phyloP scores from a whole-genome alignment of 306 rosid genomes.

The Vachellia pachyceras region DNA sequence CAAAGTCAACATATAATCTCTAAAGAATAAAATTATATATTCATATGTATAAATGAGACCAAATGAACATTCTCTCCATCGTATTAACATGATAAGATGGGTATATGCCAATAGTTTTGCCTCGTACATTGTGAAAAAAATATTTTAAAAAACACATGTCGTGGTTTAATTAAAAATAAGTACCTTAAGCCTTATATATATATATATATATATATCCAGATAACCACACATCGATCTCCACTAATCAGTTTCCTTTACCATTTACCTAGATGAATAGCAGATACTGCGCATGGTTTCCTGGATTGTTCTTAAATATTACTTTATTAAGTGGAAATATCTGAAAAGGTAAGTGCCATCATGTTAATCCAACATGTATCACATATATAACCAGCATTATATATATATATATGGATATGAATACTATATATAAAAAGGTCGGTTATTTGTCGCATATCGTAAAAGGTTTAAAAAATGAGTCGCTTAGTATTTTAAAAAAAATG shows the following conservation, averaged over 20 bases:
- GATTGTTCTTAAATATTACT: neutral
- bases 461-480: neutral
- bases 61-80: too few relatives aligned
- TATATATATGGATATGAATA: neutral
- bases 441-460: neutral
- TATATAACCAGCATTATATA: neutral
- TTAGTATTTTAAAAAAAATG: neutral
- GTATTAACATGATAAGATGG: too few relatives aligned
- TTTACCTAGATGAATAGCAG: neutral
- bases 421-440: neutral
- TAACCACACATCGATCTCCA: neutral
- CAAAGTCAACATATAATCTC: too few relatives aligned
- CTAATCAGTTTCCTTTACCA: neutral
- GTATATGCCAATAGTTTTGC: too few relatives aligned
- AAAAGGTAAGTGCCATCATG: neutral
- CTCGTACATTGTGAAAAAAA: too few relatives aligned
- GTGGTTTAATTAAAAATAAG: too few relatives aligned
- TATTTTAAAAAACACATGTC: too few relatives aligned
- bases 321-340: neutral
- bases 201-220: neutral
- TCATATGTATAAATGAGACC: too few relatives aligned
- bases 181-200: neutral
- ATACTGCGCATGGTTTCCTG: neutral
- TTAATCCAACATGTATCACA: neutral
- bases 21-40: too few relatives aligned